phyloP scores from a whole-genome alignment of 371 early-diverging fungal genomes.

The Mortierella sp. region DNA sequence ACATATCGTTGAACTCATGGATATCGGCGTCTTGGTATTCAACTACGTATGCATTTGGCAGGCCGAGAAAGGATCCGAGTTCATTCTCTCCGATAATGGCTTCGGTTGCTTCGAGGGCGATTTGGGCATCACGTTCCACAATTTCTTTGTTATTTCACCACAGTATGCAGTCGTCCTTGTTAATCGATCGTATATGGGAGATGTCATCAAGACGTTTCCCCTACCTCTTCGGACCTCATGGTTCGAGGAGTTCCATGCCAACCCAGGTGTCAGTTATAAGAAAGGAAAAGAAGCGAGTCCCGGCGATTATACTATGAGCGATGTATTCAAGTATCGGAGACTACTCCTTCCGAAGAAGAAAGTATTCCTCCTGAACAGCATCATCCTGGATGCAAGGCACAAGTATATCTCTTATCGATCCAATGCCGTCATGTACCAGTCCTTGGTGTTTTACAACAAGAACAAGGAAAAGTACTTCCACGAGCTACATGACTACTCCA shows the following conservation, averaged over 20 bases:
- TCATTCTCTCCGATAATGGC: slow-evolving; percentile 21
- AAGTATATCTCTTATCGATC: slow-evolving; percentile 24
- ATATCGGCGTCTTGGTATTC: neutral
- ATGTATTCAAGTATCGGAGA: slow-evolving; percentile 28
- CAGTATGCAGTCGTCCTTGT: slow-evolving; percentile 25
- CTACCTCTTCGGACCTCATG: slow-evolving; percentile 7
- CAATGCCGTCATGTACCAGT: slow-evolving; percentile 14
- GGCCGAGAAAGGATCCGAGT: slow-evolving; percentile 33
- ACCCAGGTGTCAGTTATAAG: slow-evolving; percentile 12
- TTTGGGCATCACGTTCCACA: slow-evolving; percentile 5
- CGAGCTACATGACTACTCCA: slow-evolving; percentile 6
- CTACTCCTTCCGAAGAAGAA: slow-evolving; percentile 16
- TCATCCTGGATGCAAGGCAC: slow-evolving; percentile 18
- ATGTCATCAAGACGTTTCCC: neutral
- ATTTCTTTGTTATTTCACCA: slow-evolving; percentile 30
- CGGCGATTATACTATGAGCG: slow-evolving; percentile 5
- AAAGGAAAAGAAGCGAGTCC: neutral
- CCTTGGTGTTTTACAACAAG: slow-evolving; percentile 21
- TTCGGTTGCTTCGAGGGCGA: slow-evolving; percentile 20
- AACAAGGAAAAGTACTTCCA: slow-evolving; percentile 3
- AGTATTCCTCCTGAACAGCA: slow-evolving; percentile 28
- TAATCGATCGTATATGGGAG: slow-evolving; percentile 9
- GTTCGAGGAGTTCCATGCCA: slow-evolving; percentile 21
- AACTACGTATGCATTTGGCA: slow-evolving; percentile 29
- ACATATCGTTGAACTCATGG: slow-evolving; percentile 14